These are phyloP conservation scores for Medicago ruthenica DNA, from an alignment of 306 rosid species.

Conservation along the genomic window DNA sequence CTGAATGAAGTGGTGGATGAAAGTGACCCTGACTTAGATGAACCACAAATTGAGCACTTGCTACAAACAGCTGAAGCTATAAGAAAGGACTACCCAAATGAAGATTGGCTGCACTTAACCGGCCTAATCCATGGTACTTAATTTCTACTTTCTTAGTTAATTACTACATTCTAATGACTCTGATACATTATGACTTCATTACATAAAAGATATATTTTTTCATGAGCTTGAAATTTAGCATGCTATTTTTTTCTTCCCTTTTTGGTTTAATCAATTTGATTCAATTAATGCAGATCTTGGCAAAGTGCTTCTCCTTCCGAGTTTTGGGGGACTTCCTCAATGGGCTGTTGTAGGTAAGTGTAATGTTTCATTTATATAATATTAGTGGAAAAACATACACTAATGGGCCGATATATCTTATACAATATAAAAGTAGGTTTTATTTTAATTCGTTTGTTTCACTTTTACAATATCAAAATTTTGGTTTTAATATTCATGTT, in stretches of 20 bases:
- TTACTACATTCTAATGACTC: no score
- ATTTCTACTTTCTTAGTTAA: not conserved
- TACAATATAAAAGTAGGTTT: no score
- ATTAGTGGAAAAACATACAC: no score
- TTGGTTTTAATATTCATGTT: no score
- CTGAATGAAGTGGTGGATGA: conserved; percentile 84
- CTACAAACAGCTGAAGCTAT: conserved; percentile 88
- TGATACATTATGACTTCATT: no score
- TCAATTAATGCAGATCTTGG: conserved; percentile 74
- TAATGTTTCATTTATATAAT: not conserved
- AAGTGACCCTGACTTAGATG: conserved; percentile 87
- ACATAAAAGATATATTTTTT: no score
- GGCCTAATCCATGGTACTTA: conserved; percentile 80
- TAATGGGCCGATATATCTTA: no score
- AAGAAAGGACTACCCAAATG: conserved; percentile 71
- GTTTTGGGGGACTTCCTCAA: conserved; percentile 87
- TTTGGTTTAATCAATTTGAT: conserved; percentile 28
- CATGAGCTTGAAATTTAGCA: not conserved
- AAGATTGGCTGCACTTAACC: conserved; percentile 85
- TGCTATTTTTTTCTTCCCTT: not conserved
- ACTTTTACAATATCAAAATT: no score
- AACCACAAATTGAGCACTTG: conserved; percentile 81
- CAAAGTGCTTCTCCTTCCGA: conserved; percentile 84
- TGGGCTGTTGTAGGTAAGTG: conserved; percentile 83
- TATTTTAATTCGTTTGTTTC: no score